Percentiles rank a stretch among this genome's conserved stretches.
phyloP scores from a whole-genome alignment of 1,139 yeast species.

The Kurtzmaniella quercitrusa region DNA sequence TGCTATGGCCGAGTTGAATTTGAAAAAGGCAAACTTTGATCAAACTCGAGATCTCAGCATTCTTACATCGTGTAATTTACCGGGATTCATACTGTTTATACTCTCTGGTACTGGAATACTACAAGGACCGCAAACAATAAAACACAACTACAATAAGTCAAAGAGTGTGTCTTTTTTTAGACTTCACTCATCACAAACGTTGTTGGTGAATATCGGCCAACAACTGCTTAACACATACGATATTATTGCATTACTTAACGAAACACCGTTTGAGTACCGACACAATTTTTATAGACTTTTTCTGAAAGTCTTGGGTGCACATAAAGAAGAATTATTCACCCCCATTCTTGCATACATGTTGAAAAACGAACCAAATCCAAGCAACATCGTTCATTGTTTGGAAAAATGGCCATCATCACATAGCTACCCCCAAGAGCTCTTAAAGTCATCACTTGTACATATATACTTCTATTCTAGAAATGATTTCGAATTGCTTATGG shows the following conservation, averaged over 20 bases:
- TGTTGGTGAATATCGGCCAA: neutral
- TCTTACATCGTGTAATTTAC: neutral
- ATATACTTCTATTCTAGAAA: neutral
- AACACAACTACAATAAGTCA: too few relatives aligned
- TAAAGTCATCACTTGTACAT: conserved; percentile 1
- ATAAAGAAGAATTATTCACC: neutral
- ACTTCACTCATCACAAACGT: too few relatives aligned
- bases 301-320: neutral
- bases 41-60: conserved; percentile 1
- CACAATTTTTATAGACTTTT: neutral
- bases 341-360: neutral
- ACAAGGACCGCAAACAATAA: too few relatives aligned
- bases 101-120: neutral
- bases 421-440: neutral
- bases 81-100: conserved; percentile 1
- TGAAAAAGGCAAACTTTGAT: neutral
- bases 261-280: neutral
- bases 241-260: conserved; percentile 1
- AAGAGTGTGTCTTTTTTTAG: too few relatives aligned
- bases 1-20: neutral
- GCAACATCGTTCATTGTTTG: neutral
- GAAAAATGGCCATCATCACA: neutral
- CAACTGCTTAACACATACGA: neutral
- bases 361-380: neutral
- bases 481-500: neutral